phyloP scores from a whole-genome alignment of 345 rosid species.

The Passiflora organensis region DNA sequence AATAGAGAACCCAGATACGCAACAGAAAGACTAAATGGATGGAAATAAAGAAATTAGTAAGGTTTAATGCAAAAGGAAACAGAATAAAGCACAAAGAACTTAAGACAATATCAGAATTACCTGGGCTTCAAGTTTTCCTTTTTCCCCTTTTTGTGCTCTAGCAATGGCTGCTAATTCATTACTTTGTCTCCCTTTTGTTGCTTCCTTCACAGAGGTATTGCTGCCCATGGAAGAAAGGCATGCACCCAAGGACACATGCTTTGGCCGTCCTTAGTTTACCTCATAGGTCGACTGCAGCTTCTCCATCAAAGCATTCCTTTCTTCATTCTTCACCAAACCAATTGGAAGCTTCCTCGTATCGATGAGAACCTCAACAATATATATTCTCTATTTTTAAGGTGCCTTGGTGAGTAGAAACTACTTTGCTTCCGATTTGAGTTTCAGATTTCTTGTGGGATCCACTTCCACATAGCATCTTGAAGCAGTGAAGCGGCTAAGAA shows the following conservation, averaged over 20 bases:
- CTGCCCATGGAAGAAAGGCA: conserved; percentile 25
- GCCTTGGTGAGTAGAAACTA: conserved; percentile 28
- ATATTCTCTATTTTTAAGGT: conserved; percentile 22
- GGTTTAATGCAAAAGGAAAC: neutral
- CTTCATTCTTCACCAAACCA: conserved; percentile 40
- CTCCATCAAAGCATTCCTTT: conserved; percentile 55
- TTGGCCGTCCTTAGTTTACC: neutral
- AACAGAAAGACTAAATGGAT: neutral
- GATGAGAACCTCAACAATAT: conserved; percentile 5
- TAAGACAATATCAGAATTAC: neutral
- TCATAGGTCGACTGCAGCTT: conserved; percentile 28
- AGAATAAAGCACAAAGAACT: neutral
- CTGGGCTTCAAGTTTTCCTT: neutral
- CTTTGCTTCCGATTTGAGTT: conserved; percentile 53
- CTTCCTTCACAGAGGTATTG: conserved; percentile 12
- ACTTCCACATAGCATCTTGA: conserved; percentile 21
- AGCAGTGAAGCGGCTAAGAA: neutral
- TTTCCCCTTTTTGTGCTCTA: neutral
- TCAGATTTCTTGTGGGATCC: conserved; percentile 36
- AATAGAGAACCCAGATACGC: too few species aligned
- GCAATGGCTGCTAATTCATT: neutral
- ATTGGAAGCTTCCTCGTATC: conserved; percentile 4
- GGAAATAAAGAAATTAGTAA: neutral
- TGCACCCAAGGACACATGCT: neutral
- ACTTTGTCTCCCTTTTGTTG: conserved; percentile 2